These are phyloP conservation scores for Ganoderma meredithae DNA, from an alignment of 1,284 basidiomycete species.

Conservation along the genomic window DNA sequence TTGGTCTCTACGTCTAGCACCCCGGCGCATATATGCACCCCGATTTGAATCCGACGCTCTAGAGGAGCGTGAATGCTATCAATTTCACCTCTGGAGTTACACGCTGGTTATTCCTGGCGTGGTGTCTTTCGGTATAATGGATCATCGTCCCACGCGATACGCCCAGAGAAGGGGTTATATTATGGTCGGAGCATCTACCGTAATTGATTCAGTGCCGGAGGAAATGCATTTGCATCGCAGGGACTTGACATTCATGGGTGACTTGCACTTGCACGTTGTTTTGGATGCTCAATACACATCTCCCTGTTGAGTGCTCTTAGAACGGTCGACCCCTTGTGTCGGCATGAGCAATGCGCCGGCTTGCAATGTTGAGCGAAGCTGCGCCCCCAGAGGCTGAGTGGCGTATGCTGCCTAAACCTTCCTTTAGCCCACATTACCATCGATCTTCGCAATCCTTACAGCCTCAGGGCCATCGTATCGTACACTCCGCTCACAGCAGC, in stretches of 20 bases:
- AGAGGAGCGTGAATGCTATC: background rate
- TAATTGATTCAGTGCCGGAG: too few species aligned
- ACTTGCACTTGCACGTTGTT: too few species aligned
- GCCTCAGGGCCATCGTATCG: background rate
- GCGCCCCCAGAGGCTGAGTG: background rate
- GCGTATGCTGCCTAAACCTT: background rate
- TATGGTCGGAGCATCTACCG: too few species aligned
- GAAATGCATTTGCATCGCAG: too few species aligned
- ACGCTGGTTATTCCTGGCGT: background rate
- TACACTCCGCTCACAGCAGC: background rate
- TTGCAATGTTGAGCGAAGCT: background rate
- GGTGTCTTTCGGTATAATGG: background rate
- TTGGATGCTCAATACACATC: too few species aligned
- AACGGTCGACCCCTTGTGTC: background rate
- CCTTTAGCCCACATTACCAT: background rate
- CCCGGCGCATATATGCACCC: background rate
- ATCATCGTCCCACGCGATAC: too few species aligned
- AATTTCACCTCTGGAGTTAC: background rate
- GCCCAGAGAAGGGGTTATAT: too few species aligned
- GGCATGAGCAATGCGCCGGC: background rate
- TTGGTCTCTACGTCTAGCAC: too few species aligned
- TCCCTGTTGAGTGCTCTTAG: background rate
- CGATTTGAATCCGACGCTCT: background rate
- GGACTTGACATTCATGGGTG: too few species aligned
- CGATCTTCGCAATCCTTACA: background rate